Evolutionary conservation across 2,329 filamentous ascomycete genomes (phyloP).

Genomic region (Calonectria pseudoreteaudii): DNA sequence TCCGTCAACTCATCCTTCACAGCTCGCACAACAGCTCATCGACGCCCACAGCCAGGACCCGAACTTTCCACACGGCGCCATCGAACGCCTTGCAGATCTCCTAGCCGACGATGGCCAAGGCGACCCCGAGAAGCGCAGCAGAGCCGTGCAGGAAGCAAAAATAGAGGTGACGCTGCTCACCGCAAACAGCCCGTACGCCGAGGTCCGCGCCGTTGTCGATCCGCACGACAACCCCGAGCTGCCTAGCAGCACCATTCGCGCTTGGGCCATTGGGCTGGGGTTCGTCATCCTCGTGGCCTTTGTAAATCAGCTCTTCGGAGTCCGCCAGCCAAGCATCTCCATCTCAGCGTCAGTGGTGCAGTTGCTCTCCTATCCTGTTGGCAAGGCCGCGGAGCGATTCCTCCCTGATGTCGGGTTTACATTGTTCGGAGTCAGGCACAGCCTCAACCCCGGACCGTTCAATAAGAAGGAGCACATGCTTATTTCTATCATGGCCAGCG

Average conservation of each 20-base stretch:
- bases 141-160: slow-evolving; percentile 62
- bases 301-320: slow-evolving; percentile 67
- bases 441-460: slow-evolving; percentile 66
- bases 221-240: slow-evolving; percentile 63
- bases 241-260: slow-evolving; percentile 65
- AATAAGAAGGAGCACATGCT: slow-evolving; percentile 71
- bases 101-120: slow-evolving; percentile 41
- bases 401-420: slow-evolving; percentile 60
- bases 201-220: slow-evolving; percentile 65
- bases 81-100: slow-evolving; percentile 30
- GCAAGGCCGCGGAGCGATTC: slow-evolving; percentile 54
- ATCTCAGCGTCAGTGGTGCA: slow-evolving; percentile 66
- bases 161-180: slow-evolving; percentile 63
- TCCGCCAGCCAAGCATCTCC: slow-evolving; percentile 63
- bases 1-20: background rate
- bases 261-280: slow-evolving; percentile 62
- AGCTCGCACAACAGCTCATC: background rate
- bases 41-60: slow-evolving; percentile 33
- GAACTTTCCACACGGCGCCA: slow-evolving; percentile 34
- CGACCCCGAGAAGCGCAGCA: slow-evolving; percentile 52
- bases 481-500: slow-evolving; percentile 63
- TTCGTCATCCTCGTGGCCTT: slow-evolving; percentile 60
- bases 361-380: slow-evolving; percentile 61
- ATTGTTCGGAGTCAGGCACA: slow-evolving; percentile 54
- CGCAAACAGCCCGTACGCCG: slow-evolving; percentile 66